Base-by-base conservation (phyloP, 768 basidiomycete species). In the Agrocybe pediades region DNA sequence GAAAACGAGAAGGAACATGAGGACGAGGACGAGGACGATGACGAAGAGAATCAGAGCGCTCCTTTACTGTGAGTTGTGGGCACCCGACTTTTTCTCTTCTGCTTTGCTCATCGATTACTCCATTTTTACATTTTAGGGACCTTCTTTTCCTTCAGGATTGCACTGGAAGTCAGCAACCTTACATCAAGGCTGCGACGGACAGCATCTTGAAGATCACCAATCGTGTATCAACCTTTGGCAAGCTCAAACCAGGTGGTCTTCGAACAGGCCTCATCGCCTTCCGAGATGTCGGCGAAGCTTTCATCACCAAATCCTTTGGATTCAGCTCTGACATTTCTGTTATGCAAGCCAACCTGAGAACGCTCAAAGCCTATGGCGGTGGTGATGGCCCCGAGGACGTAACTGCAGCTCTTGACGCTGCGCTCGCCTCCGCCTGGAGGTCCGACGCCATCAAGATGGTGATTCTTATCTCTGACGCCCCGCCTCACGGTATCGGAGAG, bases 401-500 rank as follows among this genome's bases (percentile, higher is more conserved):
- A 17, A 45, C 43, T 45, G 56, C 53, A 16, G 56, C 41, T 42
- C 42, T 57, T 13, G 56, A 53, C 29, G 56, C 46, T 13, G 50
- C 46, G 1, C 55, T 44, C n/a, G 40, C 39, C 29, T 47, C 55
- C 19, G n/a, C 33, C 23, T 58, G 57, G 54, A 56, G 52, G 30
- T 41, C 39, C 9, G 39, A 53, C 9, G 55, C 60, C 23, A 52
- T 44, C 39, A 61, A 55, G 41, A 48, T 56, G 20, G 60, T 51
- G 11, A 41, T 61, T 33, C 47, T 61, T 2, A 54, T 58, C 19
- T 58, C 60, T n/a, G 60, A 61, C 33, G 51, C 60, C 30, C 60
- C 60, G 16, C 60, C 60, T 11, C 60, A 61, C 40, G 60, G 60
- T 41, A 53, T 56, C 15, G 57, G 57, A 11, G 60, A 61, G 45